A percentile compares a stretch with the other conserved stretches of the same genome.
Evolutionary conservation across 2,329 filamentous ascomycete genomes (phyloP).

Genomic region (Ambrosiella beaveri): DNA sequence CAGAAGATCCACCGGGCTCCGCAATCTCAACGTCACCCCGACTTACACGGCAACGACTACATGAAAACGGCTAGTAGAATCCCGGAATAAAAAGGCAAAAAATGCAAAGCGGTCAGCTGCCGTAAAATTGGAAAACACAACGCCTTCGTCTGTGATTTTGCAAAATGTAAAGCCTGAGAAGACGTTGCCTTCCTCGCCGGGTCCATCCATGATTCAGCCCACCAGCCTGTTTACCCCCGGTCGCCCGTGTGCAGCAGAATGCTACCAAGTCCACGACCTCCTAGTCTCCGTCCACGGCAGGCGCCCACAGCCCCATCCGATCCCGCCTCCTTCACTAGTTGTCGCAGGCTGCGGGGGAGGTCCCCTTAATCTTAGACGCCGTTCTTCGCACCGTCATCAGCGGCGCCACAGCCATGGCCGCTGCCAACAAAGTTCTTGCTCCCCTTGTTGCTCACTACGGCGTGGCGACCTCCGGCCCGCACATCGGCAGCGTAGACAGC

Average conservation of each 20-base stretch:
- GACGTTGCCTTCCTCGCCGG: no score
- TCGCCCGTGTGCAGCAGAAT: background rate
- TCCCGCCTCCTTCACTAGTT: constrained; percentile 16
- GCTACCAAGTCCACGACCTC: background rate
- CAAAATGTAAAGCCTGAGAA: background rate
- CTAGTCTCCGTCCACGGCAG: background rate
- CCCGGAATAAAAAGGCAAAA: no score
- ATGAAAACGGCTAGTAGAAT: no score
- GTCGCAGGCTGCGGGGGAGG: constrained; percentile 50
- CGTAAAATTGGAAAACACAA: no score
- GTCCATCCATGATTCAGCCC: background rate
- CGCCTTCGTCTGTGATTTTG: no score
- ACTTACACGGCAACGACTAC: no score
- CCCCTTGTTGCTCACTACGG: constrained; percentile 50
- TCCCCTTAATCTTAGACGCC: constrained; percentile 36
- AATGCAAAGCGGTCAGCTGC: no score
- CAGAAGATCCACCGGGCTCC: no score
- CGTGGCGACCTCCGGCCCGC: constrained; percentile 41
- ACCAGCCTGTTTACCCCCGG: background rate
- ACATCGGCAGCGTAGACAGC: constrained; percentile 60
- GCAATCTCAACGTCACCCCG: no score
- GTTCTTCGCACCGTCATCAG: constrained; percentile 36
- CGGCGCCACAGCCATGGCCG: constrained; percentile 30
- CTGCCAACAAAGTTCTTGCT: constrained; percentile 46
- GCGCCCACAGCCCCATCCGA: background rate